Percentiles rank a stretch among this genome's conserved stretches.
These are phyloP conservation scores for Microcos paniculata DNA, from an alignment of 345 rosid species.

Conservation along the genomic window DNA sequence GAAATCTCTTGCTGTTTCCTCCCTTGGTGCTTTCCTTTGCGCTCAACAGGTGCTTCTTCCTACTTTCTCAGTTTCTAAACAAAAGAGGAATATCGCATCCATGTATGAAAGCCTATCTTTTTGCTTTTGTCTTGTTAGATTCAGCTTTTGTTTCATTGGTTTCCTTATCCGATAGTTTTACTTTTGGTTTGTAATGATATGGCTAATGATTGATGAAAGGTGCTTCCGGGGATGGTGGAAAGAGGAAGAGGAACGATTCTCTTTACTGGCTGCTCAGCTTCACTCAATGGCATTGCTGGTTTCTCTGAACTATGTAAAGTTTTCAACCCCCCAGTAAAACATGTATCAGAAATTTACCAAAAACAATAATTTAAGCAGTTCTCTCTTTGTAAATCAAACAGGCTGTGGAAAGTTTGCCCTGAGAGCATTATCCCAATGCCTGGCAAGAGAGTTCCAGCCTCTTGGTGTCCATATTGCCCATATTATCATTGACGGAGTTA, in stretches of 20 bases:
- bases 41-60: conserved; percentile 67
- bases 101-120: not conserved
- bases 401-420: conserved; percentile 93
- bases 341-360: not conserved
- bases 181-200: not conserved
- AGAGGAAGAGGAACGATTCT: conserved; percentile 89
- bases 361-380: not conserved
- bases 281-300: conserved; percentile 79
- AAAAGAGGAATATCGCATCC: not conserved
- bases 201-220: conserved; percentile 35
- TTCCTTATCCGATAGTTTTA: not conserved
- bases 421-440: conserved; percentile 81
- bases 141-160: not conserved
- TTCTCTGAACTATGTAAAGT: conserved; percentile 78
- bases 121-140: not conserved
- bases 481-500: conserved; percentile 75
- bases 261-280: conserved; percentile 92
- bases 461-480: conserved; percentile 88
- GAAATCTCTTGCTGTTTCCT: conserved; percentile 73
- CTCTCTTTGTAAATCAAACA: conserved; percentile 15
- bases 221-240: conserved; percentile 87
- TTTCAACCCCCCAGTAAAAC: not conserved
- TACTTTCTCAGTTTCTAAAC: not conserved
- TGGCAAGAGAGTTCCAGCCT: conserved; percentile 78
- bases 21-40: conserved; percentile 75